Conservation (phyloP, 1,284 basidiomycete genomes). For the Jaminaea rosea region DNA sequence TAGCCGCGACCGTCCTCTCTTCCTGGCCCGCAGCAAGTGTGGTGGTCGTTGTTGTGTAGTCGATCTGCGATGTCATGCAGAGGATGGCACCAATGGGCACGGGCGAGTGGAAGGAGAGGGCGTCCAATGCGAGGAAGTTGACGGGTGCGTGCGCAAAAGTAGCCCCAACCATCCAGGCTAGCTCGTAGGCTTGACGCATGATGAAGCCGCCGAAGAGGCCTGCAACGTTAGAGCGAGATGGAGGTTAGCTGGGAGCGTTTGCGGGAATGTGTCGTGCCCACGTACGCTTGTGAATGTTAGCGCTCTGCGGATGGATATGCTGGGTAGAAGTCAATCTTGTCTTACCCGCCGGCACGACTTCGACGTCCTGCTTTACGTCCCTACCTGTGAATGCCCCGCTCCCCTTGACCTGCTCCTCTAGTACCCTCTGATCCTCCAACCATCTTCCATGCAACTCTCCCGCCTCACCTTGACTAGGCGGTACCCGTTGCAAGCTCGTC, state of each 20-base stretch:
- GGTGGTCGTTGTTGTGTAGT: conserved; percentile 17
- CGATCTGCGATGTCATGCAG: conserved; percentile 29
- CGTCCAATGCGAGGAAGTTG: conserved; percentile 46
- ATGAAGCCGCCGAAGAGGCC: conserved; percentile 36
- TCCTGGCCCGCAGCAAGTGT: conserved; percentile 4
- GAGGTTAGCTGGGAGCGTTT: not conserved
- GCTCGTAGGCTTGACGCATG: conserved; percentile 45
- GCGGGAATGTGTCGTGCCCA: not conserved
- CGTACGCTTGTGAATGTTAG: conserved; percentile 32
- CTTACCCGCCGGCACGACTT: conserved; percentile 9
- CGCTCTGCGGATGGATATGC: conserved; percentile 43
- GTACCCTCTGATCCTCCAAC: conserved; percentile 6
- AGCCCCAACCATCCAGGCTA: conserved; percentile 45
- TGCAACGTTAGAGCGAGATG: conserved; percentile 3
- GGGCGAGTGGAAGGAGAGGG: conserved; percentile 33
- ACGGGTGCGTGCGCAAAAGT: conserved; percentile 41
- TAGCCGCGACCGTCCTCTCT: conserved; percentile 13
- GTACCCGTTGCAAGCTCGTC: conserved; percentile 32
- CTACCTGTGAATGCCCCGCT: too few relatives aligned
- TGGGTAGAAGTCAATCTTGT: conserved; percentile 28
- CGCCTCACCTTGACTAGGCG: conserved; percentile 46
- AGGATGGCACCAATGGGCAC: conserved; percentile 40
- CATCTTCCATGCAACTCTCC: conserved; percentile 43
- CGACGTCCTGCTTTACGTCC: too few relatives aligned
- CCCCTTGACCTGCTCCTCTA: not conserved